Evolutionary conservation across 139 green algal species (phyloP), one percentile per base, ranked within the genome.

Genomic region (Tetraselmis chui): DNA sequence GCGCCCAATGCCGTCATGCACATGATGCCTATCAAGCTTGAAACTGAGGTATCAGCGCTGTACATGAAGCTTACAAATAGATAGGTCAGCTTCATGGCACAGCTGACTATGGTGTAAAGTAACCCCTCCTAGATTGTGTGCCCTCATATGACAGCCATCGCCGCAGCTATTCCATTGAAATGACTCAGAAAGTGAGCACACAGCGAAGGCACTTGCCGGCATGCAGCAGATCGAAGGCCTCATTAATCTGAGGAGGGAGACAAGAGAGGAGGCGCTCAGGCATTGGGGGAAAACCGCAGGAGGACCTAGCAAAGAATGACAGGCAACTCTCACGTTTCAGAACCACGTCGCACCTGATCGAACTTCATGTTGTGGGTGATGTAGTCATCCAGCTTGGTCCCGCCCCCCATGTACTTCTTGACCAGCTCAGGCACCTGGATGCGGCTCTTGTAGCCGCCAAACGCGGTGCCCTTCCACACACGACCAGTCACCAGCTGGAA

Each of bases 401-500:
- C 88, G 29, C 95, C 94, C 24, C 75, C 80, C 90, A 97, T 91
- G 87, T 96, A 97, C 28, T 89, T 85, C 0, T 95, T 86, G 18
- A 98, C 95, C 30, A 98, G 91, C 78, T 94, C 87, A 18, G 96
- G 96, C 83, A 90, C 88, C 85, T 95, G 89, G 28, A 91, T 59
- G 27, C 93, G 83, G 59, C 88, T 93, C 87, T 97, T 97, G 88
- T 94, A 98, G 23, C 96, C 95, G 0, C 95, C 96, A 90, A 99
- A 99, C 0, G 96, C 96, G 1, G 96, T 98, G 30, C 96, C 96
- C 86, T 92, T 95, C 96, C 95, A 98, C 30, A 91, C 78, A 11
- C 95, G 89, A 1, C 95, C 95, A 11, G 95, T 98, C 45, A 98
- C 94, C 18, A 99, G 91, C 89, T 99, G 96, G 90, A 99, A 99